phyloP scores from a whole-genome alignment of 192 early-diverging fungal species.

The Radiomyces spectabilis region DNA sequence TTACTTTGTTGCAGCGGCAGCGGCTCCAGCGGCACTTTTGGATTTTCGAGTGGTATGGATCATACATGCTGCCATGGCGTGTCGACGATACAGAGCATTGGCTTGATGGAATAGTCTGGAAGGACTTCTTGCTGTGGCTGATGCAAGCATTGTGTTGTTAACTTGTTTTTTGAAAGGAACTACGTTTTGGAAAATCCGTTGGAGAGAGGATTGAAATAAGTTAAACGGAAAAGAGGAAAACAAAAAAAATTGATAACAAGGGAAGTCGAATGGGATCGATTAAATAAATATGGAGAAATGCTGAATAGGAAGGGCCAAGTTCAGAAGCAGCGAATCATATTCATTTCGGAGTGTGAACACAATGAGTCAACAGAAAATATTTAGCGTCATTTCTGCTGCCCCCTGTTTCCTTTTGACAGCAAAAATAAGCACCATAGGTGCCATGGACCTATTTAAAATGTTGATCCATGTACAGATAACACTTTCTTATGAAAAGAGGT shows the following conservation, averaged over 20 bases:
- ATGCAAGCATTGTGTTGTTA: constrained; percentile 11
- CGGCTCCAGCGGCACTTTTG: constrained; percentile 3
- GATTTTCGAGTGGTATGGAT: constrained; percentile 9
- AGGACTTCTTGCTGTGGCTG: constrained; percentile 1
- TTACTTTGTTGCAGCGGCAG: neutral
- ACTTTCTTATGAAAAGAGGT: no score
- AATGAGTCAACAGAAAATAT: no score
- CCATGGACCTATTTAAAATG: no score
- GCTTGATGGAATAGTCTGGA: neutral
- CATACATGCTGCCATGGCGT: neutral
- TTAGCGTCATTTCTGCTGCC: no score
- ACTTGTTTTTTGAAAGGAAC: neutral
- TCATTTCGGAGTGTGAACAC: no score
- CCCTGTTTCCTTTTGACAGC: no score
- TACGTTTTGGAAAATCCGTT: no score
- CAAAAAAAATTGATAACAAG: neutral
- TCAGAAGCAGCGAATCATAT: no score
- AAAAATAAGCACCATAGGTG: no score
- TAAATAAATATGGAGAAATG: no score
- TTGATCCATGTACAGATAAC: no score
- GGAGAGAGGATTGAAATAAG: neutral
- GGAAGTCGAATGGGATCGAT: constrained; percentile 4
- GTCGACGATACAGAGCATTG: neutral
- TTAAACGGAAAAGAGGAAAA: neutral
- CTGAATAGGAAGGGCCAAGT: no score